Base-by-base conservation (phyloP, 768 basidiomycete species). In the Mrakia gelida region DNA sequence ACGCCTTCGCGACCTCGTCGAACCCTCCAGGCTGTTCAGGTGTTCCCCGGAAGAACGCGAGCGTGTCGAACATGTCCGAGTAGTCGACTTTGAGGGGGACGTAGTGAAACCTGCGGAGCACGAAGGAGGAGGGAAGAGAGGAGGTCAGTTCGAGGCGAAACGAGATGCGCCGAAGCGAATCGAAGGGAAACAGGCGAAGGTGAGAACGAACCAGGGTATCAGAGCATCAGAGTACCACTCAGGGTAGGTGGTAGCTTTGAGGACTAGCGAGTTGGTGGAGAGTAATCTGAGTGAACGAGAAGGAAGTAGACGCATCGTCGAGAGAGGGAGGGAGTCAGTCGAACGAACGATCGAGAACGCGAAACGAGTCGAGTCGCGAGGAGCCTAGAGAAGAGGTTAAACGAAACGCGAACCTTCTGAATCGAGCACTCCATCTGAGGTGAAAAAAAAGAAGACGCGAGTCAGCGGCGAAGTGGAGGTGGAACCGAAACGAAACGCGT, bases 51-150 rank as follows among this genome's bases (percentile, higher is more conserved):
- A 76, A 76, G 85, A 94, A 94, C 0, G 89, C 84, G 61, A 92
- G 86, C 2, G 89, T 85, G 80, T 92, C 92, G 82, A 91, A 88
- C 6, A 93, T 83, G 83, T 92, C 91, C 0, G 88, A 86, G 13
- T 91, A 87, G 79, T 91, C 89, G 0, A 90, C 77, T 76, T 86
- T 83, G 78, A 92, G 85, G 1, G 91, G 91, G 1, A 92, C 86
- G 81, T 92, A 92, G 83, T 92, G 67, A 38, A 70, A 59, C 59
- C 11, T 34, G 54, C 28, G 49, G 11, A 13, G 16, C 2, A 16
- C 16, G 30, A 52, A 43, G 72, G 52, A 65, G 34, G 34, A 18
- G 41, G 73, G 34, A 13, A 23, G 62, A 28, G 43, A 9, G 34
- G 21, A 23, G 73, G 30, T 28, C 6, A 21, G 13, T 11, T 26